Evolutionary conservation across 2,329 filamentous ascomycete genomes (phyloP).

Genomic region (Diaporthe helianthi): DNA sequence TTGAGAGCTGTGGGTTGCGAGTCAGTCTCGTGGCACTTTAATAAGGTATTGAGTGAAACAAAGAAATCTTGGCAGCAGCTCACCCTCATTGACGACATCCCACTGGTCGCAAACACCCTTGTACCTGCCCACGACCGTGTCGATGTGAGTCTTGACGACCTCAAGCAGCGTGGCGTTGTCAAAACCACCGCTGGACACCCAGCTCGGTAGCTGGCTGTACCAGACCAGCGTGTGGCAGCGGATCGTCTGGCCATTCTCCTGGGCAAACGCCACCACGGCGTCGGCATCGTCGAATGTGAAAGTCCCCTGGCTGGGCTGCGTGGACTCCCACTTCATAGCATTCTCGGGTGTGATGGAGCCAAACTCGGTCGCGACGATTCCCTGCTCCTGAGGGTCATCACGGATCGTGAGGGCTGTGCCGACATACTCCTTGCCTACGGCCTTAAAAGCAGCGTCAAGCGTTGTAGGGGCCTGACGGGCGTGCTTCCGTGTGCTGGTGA

Average conservation of each 20-base stretch:
- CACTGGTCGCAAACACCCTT: slow-evolving; percentile 56
- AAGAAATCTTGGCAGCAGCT: neutral
- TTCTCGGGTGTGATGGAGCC: slow-evolving; percentile 61
- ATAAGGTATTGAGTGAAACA: neutral
- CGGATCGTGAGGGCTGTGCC: slow-evolving; percentile 64
- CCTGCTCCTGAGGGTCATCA: slow-evolving; percentile 57
- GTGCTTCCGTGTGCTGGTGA: neutral
- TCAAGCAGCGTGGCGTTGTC: slow-evolving; percentile 59
- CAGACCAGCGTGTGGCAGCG: slow-evolving; percentile 62
- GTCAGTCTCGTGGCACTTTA: neutral
- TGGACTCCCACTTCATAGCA: slow-evolving; percentile 63
- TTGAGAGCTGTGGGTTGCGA: slow-evolving; percentile 45
- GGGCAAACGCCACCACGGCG: slow-evolving; percentile 49
- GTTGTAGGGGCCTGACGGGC: slow-evolving; percentile 3
- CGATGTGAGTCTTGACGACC: slow-evolving; percentile 61
- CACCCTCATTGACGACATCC: slow-evolving; percentile 61
- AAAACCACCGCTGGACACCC: slow-evolving; percentile 55
- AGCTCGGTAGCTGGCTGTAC: slow-evolving; percentile 58
- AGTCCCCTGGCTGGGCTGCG: slow-evolving; percentile 58
- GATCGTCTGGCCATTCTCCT: slow-evolving; percentile 49
- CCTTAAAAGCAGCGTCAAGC: slow-evolving; percentile 40
- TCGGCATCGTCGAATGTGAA: slow-evolving; percentile 65
- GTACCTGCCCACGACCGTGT: slow-evolving; percentile 52
- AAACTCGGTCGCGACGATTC: slow-evolving; percentile 60
- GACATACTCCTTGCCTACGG: slow-evolving; percentile 52